These are phyloP conservation scores for Bothriochloa decipiens DNA, from an alignment of 176 grass and related monocot genomes.

Conservation along the genomic window DNA sequence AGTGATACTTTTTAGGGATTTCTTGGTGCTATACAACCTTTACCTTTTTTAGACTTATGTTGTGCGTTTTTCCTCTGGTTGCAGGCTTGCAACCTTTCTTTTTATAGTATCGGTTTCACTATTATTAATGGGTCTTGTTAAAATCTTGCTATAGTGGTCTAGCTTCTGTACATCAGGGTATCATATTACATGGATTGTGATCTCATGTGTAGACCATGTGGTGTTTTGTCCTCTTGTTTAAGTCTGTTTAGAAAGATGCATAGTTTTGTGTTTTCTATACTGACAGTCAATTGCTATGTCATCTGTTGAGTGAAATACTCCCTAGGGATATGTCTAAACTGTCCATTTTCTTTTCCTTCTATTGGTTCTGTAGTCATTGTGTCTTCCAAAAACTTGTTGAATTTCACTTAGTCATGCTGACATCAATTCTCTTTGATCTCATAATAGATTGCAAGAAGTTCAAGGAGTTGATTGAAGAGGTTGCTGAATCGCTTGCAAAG, in stretches of 20 bases:
- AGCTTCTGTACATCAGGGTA: slow-evolving; percentile 23
- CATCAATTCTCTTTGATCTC: slow-evolving; percentile 6
- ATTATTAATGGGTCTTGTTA: background rate
- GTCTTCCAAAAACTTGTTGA: slow-evolving; percentile 26
- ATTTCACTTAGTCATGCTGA: slow-evolving; percentile 18
- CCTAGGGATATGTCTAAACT: background rate
- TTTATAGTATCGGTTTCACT: background rate
- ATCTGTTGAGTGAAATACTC: background rate
- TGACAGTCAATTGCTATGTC: background rate
- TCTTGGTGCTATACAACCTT: background rate
- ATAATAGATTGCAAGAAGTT: slow-evolving; percentile 80
- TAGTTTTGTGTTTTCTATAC: background rate
- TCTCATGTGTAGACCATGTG: slow-evolving; percentile 9
- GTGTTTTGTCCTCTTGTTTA: background rate
- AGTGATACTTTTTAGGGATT: background rate
- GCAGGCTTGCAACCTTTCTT: too few species aligned
- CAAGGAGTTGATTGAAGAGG: slow-evolving; percentile 62
- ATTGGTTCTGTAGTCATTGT: background rate
- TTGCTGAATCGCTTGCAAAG: slow-evolving; percentile 53
- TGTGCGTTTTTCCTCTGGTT: background rate
- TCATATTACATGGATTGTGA: background rate
- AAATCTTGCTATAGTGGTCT: slow-evolving; percentile 13
- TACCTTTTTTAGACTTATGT: background rate
- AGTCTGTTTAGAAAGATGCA: background rate
- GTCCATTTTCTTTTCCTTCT: background rate